These are phyloP conservation scores for Micractinium sp. DNA, from an alignment of 139 green algal genomes.

Conservation along the genomic window DNA sequence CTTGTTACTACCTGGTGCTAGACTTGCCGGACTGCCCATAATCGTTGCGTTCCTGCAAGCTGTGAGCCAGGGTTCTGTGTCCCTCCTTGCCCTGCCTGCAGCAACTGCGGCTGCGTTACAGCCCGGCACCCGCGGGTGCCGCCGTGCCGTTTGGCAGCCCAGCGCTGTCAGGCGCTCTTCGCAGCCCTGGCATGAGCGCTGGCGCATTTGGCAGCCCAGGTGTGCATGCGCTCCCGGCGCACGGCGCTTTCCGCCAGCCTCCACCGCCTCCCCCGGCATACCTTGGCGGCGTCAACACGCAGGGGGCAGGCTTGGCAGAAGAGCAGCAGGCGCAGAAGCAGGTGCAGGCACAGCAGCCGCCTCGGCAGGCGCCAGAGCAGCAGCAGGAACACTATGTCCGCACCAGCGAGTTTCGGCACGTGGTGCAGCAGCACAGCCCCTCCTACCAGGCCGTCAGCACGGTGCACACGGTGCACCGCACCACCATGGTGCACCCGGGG, in stretches of 20 bases:
- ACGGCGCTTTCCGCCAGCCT: neutral
- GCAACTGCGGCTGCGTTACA: neutral
- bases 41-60: too few relatives aligned
- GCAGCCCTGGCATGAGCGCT: neutral
- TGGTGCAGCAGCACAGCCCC: conserved; percentile 20
- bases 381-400: neutral
- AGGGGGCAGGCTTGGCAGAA: neutral
- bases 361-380: neutral
- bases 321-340: conserved; percentile 1
- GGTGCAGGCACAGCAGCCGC: conserved; percentile 1
- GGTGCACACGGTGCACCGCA: conserved; percentile 14
- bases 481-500: neutral
- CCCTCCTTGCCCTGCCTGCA: neutral
- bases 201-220: neutral
- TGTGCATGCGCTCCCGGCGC: neutral
- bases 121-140: neutral
- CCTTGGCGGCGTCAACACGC: neutral
- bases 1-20: neutral
- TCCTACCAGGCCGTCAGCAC: conserved; percentile 18
- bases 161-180: neutral
- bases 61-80: neutral
- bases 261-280: neutral
- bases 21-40: neutral
- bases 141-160: neutral
- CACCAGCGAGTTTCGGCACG: conserved; percentile 4